phyloP scores from a whole-genome alignment of 352 stramenopile genomes.

The Saprolegnia diclina region DNA sequence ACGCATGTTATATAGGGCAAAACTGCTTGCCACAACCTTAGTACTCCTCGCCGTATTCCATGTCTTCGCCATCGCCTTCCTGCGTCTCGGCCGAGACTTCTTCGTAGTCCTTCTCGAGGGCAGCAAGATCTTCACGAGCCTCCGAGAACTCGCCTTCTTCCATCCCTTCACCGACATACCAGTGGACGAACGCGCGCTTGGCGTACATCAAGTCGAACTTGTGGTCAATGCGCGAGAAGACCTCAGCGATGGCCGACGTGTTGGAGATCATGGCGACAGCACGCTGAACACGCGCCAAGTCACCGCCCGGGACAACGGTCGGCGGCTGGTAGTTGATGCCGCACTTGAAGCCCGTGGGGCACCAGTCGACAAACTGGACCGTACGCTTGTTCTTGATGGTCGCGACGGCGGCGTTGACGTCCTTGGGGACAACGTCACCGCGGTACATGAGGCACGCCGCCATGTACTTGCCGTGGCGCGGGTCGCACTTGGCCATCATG shows the following conservation, averaged over 20 bases:
- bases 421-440: slow-evolving; percentile 82
- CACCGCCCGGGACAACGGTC: slow-evolving; percentile 23
- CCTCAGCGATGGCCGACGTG: slow-evolving; percentile 61
- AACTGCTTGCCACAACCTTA: slow-evolving; percentile 46
- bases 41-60: slow-evolving; percentile 85
- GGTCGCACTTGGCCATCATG: slow-evolving; percentile 96
- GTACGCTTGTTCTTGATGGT: slow-evolving; percentile 96
- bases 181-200: slow-evolving; percentile 98
- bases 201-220: slow-evolving; percentile 99
- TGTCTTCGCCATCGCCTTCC: slow-evolving; percentile 91
- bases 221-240: slow-evolving; percentile 95
- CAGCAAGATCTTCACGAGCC: slow-evolving; percentile 95
- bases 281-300: slow-evolving; percentile 23
- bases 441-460: slow-evolving; percentile 93
- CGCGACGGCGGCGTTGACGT: slow-evolving; percentile 88
- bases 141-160: slow-evolving; percentile 98
- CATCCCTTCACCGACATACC: slow-evolving; percentile 98
- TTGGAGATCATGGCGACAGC: slow-evolving; percentile 26
- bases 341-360: slow-evolving; percentile 48
- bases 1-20: not conserved
- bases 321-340: slow-evolving; percentile 27
- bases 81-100: slow-evolving; percentile 95
- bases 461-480: slow-evolving; percentile 94
- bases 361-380: slow-evolving; percentile 96
- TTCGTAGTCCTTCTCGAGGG: slow-evolving; percentile 98